Percentiles rank a stretch among this genome's conserved stretches.
Conservation (phyloP, 805 yeast genomes). For the Saturnispora diversa region DNA sequence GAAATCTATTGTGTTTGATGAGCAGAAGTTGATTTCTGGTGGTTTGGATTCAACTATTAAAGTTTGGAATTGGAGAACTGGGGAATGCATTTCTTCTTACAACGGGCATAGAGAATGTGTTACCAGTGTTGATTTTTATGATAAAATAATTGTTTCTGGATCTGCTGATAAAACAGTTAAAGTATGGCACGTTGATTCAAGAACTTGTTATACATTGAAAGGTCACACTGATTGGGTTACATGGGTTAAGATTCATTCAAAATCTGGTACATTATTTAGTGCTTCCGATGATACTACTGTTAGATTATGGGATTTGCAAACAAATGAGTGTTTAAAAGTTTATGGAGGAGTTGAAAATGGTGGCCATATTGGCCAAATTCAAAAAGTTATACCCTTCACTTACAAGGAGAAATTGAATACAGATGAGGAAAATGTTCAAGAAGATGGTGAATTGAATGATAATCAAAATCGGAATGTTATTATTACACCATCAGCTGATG, state of each 20-base stretch:
- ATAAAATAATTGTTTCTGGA: constrained; percentile 82
- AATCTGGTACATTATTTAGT: constrained; percentile 70
- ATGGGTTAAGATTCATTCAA: constrained; percentile 76
- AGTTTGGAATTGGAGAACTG: constrained; percentile 94
- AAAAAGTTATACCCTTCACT: constrained; percentile 79
- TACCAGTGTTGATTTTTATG: constrained; percentile 69
- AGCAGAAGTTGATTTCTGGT: constrained; percentile 83
- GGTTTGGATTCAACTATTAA: constrained; percentile 86
- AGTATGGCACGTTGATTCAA: constrained; percentile 92
- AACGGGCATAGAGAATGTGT: constrained; percentile 88
- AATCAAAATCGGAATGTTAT: too few species aligned
- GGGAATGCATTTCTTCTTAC: constrained; percentile 89
- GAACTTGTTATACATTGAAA: constrained; percentile 85
- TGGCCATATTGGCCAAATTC: constrained; percentile 94
- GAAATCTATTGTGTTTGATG: constrained; percentile 76
- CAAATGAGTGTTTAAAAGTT: constrained; percentile 69
- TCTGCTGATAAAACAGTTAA: constrained; percentile 88
- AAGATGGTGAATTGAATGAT: constrained; percentile 1
- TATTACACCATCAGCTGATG: constrained; percentile 41
- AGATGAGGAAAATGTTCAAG: constrained; percentile 23
- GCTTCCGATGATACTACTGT: constrained; percentile 90
- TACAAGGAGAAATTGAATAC: constrained; percentile 50
- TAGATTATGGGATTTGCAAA: constrained; percentile 86
- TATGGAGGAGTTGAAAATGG: constrained; percentile 66
- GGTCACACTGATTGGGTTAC: constrained; percentile 94